Evolutionary conservation across 1,284 basidiomycete genomes (phyloP).

Genomic region (Schizophyllum commune): DNA sequence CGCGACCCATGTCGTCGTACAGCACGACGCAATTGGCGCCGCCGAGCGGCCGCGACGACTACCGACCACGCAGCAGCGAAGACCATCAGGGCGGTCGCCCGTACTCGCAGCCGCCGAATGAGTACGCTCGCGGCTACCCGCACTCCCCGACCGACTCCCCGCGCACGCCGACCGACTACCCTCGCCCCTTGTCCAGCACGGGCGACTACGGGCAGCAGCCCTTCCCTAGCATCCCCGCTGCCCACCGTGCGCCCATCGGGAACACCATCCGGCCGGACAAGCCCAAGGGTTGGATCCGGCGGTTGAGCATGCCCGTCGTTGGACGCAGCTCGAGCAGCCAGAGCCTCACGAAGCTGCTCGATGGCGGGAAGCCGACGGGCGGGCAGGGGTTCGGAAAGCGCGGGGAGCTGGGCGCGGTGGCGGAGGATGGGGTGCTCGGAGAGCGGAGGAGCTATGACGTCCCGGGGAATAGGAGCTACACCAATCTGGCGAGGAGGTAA

Average conservation of each 20-base stretch:
- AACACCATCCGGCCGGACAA: slow-evolving; percentile 39
- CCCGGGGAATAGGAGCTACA: not conserved
- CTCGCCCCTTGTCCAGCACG: slow-evolving; percentile 11
- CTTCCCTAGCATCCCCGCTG: slow-evolving; percentile 40
- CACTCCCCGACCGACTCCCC: slow-evolving; percentile 5
- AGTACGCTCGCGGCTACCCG: not conserved
- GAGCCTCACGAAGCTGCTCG: slow-evolving; percentile 31
- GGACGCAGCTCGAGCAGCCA: slow-evolving; percentile 45
- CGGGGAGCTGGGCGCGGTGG: slow-evolving; percentile 15
- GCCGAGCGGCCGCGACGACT: not conserved
- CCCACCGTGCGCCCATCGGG: slow-evolving; percentile 54
- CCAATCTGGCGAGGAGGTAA: not conserved
- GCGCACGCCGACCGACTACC: slow-evolving; percentile 14
- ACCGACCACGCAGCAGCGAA: not conserved
- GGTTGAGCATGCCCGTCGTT: slow-evolving; percentile 68
- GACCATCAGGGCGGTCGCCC: not conserved
- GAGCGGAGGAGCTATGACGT: slow-evolving; percentile 11
- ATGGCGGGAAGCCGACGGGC: slow-evolving; percentile 12
- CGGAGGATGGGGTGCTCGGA: slow-evolving; percentile 18
- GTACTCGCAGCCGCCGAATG: no score
- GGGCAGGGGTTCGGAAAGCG: slow-evolving; percentile 2
- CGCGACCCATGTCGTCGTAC: slow-evolving; percentile 20
- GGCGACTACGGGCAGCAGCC: slow-evolving; percentile 48
- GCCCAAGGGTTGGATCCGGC: slow-evolving; percentile 64
- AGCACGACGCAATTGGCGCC: slow-evolving; percentile 39